phyloP scores from a whole-genome alignment of 495 filamentous ascomycete species.

The Aspergillus nidulans region DNA sequence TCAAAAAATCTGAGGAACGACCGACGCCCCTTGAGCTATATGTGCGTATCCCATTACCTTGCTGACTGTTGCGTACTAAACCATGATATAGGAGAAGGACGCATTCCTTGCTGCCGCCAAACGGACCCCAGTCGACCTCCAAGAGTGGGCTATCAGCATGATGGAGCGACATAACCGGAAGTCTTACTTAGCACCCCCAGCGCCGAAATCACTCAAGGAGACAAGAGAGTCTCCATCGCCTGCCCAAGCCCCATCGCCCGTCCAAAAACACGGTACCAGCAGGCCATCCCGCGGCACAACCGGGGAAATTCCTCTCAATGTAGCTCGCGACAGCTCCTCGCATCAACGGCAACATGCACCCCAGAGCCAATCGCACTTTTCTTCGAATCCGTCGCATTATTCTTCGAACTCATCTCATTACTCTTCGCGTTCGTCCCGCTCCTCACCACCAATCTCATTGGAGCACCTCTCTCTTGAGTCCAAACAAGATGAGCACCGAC shows the following conservation, averaged over 20 bases:
- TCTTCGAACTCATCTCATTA: slow-evolving; percentile 13
- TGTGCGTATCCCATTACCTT: slow-evolving; percentile 25
- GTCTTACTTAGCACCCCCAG: slow-evolving; percentile 72
- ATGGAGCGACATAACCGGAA: slow-evolving; percentile 90
- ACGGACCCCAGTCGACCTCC: slow-evolving; percentile 84
- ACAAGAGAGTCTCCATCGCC: slow-evolving; percentile 12
- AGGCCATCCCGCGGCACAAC: slow-evolving; percentile 55
- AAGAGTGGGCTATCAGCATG: slow-evolving; percentile 84
- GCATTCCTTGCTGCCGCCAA: slow-evolving; percentile 92
- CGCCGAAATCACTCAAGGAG: slow-evolving; percentile 45
- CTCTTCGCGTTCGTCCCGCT: slow-evolving; percentile 26
- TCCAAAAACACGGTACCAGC: slow-evolving; percentile 21
- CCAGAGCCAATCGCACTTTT: slow-evolving; percentile 20
- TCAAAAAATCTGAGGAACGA: slow-evolving; percentile 79
- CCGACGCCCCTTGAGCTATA: slow-evolving; percentile 87
- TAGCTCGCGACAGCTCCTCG: slow-evolving; percentile 33
- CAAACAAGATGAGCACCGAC: slow-evolving; percentile 32
- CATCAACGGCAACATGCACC: slow-evolving; percentile 23
- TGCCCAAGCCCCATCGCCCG: background rate
- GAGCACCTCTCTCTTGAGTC: slow-evolving; percentile 40
- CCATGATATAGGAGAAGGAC: slow-evolving; percentile 65
- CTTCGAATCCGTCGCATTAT: background rate
- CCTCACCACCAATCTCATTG: slow-evolving; percentile 33
- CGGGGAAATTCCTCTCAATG: slow-evolving; percentile 62
- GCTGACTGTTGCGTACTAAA: slow-evolving; percentile 17